Conservation (phyloP, 176 grass and related monocot species). For the Eragrostis curvula region DNA sequence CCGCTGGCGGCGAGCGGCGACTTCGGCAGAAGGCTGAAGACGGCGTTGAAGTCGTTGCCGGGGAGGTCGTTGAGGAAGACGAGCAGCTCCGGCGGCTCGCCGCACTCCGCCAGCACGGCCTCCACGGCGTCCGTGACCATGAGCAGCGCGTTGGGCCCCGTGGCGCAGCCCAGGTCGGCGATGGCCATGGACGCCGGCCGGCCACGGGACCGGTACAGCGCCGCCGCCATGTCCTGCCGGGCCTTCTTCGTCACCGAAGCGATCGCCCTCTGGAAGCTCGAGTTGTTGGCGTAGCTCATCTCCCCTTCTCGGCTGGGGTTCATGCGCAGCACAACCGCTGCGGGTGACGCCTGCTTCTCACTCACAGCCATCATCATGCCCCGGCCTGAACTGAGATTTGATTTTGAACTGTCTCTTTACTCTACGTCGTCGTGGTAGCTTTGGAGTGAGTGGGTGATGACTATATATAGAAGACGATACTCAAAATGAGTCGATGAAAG, state of each 20-base stretch:
- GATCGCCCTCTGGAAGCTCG: constrained; percentile 46
- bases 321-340: not conserved
- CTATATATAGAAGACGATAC: too few relatives aligned
- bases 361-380: too few relatives aligned
- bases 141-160: constrained; percentile 48
- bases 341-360: too few relatives aligned
- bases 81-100: constrained; percentile 15
- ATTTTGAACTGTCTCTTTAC: too few relatives aligned
- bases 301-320: constrained; percentile 22
- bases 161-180: constrained; percentile 58
- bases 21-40: constrained; percentile 31
- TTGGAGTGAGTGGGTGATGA: too few relatives aligned
- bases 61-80: constrained; percentile 58
- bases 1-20: not conserved
- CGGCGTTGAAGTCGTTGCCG: constrained; percentile 57
- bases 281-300: constrained; percentile 51
- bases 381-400: too few relatives aligned
- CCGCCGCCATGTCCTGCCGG: constrained; percentile 25
- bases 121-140: constrained; percentile 36
- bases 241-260: constrained; percentile 8
- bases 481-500: too few relatives aligned
- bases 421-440: too few relatives aligned
- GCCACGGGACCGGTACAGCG: constrained; percentile 1
- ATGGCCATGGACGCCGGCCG: constrained; percentile 23
- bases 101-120: not conserved